A percentile compares a stretch with the other conserved stretches of the same genome.
Evolutionary conservation across 2,329 filamentous ascomycete genomes (phyloP).

Genomic region (Lasiodiplodia gonubiensis): DNA sequence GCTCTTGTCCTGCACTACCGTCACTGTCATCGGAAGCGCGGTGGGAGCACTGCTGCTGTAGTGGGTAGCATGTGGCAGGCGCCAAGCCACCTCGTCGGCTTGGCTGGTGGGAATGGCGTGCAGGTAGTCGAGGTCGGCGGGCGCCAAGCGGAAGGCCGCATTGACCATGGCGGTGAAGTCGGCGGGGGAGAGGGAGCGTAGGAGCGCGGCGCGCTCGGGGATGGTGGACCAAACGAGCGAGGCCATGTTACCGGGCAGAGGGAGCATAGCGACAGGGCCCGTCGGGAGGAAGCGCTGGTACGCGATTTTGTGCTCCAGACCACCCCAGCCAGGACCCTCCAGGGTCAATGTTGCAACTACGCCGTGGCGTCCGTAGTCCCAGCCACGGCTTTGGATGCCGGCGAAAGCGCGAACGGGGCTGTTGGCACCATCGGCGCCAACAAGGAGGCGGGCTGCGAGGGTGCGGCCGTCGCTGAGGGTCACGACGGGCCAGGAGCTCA

Average conservation of each 20-base stretch:
- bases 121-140: slow-evolving; percentile 83
- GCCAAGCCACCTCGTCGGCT: slow-evolving; percentile 71
- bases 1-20: slow-evolving; percentile 75
- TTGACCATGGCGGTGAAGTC: slow-evolving; percentile 91
- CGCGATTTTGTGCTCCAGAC: slow-evolving; percentile 67
- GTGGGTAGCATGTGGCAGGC: slow-evolving; percentile 60
- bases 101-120: slow-evolving; percentile 63
- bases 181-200: slow-evolving; percentile 74
- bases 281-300: slow-evolving; percentile 96
- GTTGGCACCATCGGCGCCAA: slow-evolving; percentile 94
- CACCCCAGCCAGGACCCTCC: slow-evolving; percentile 55
- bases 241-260: slow-evolving; percentile 80
- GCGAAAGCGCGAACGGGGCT: slow-evolving; percentile 91
- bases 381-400: slow-evolving; percentile 82
- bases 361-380: slow-evolving; percentile 91
- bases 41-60: slow-evolving; percentile 42
- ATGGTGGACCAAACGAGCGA: slow-evolving; percentile 96
- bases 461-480: slow-evolving; percentile 69
- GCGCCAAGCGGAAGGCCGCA: slow-evolving; percentile 82
- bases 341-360: slow-evolving; percentile 87
- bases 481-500: slow-evolving; percentile 87
- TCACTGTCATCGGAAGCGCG: slow-evolving; percentile 67
- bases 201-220: slow-evolving; percentile 73
- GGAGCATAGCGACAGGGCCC: slow-evolving; percentile 89
- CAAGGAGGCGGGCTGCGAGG: slow-evolving; percentile 81